These are phyloP conservation scores for Kodamaea lidongshanica DNA, from an alignment of 805 yeast genomes.

Conservation along the genomic window DNA sequence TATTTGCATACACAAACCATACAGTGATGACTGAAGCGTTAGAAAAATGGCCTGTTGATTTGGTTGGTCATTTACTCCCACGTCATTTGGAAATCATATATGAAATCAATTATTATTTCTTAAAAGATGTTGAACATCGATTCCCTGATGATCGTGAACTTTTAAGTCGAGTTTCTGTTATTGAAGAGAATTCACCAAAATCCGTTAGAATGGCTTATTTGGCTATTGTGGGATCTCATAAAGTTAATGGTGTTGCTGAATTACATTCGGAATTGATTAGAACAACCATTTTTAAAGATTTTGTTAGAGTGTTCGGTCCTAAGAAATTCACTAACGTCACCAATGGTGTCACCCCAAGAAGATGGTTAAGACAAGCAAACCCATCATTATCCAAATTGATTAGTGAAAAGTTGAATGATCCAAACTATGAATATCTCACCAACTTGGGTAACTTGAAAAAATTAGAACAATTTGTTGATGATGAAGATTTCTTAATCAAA, in stretches of 20 bases:
- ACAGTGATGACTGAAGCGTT: slow-evolving; percentile 93
- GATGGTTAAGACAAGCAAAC: slow-evolving; percentile 93
- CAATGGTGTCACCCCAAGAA: slow-evolving; percentile 92
- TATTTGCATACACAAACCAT: slow-evolving; percentile 91
- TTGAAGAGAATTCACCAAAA: slow-evolving; percentile 77
- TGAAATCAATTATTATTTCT: slow-evolving; percentile 73
- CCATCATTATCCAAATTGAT: slow-evolving; percentile 74
- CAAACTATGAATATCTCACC: slow-evolving; percentile 57
- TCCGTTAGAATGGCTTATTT: slow-evolving; percentile 88
- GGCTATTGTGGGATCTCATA: slow-evolving; percentile 89
- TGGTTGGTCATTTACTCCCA: slow-evolving; percentile 74
- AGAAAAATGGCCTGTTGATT: slow-evolving; percentile 90
- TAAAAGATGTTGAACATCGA: slow-evolving; percentile 64
- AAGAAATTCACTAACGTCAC: slow-evolving; percentile 89
- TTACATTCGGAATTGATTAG: slow-evolving; percentile 85
- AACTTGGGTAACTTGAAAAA: slow-evolving; percentile 62
- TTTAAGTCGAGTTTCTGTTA: slow-evolving; percentile 66
- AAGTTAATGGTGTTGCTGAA: slow-evolving; percentile 94
- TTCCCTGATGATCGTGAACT: slow-evolving; percentile 73
- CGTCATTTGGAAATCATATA: slow-evolving; percentile 88
- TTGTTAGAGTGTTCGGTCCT: slow-evolving; percentile 73
- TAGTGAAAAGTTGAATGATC: slow-evolving; percentile 60
- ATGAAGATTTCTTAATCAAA: slow-evolving; percentile 54
- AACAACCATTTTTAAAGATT: slow-evolving; percentile 85
- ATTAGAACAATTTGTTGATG: slow-evolving; percentile 62